Percentiles rank a stretch among this genome's conserved stretches.
Evolutionary conservation across 1,284 basidiomycete genomes (phyloP).

Genomic region (Microstroma glucosiphilum): DNA sequence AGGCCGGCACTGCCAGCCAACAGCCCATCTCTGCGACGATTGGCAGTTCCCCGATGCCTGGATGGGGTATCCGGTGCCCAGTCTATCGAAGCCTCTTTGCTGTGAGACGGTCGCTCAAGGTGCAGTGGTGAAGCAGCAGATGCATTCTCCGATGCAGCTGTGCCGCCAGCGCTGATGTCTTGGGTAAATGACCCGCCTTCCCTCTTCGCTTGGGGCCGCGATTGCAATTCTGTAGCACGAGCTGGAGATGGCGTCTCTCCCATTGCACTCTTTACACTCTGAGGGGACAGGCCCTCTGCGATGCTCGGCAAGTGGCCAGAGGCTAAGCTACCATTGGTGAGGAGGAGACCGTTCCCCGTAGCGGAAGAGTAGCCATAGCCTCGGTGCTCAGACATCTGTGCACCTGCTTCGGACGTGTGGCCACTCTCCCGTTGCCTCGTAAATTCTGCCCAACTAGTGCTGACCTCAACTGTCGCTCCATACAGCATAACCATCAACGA

Average conservation of each 20-base stretch:
- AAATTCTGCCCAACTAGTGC: slow-evolving; percentile 66
- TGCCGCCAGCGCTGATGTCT: slow-evolving; percentile 20
- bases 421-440: background rate
- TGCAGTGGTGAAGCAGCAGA: too few relatives aligned
- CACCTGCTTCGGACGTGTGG: slow-evolving; percentile 52
- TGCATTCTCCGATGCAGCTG: too few relatives aligned
- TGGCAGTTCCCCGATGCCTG: too few relatives aligned
- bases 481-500: slow-evolving; percentile 82
- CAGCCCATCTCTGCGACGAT: too few relatives aligned
- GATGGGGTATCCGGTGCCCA: too few relatives aligned
- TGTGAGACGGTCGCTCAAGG: too few relatives aligned
- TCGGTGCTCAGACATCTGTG: slow-evolving; percentile 16
- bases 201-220: slow-evolving; percentile 20
- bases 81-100: too few relatives aligned
- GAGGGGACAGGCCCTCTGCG: slow-evolving; percentile 32
- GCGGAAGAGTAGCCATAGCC: slow-evolving; percentile 19
- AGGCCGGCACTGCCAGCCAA: too few relatives aligned
- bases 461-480: slow-evolving; percentile 82
- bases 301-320: slow-evolving; percentile 32
- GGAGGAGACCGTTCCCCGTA: too few relatives aligned
- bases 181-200: slow-evolving; percentile 44
- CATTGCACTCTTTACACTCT: slow-evolving; percentile 10
- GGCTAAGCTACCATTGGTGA: too few relatives aligned
- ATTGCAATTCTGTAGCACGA: slow-evolving; percentile 2
- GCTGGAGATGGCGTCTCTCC: background rate